These are phyloP conservation scores for Magnolia changhungtana DNA, from an alignment of 164 flowering plant genomes.

Conservation along the genomic window DNA sequence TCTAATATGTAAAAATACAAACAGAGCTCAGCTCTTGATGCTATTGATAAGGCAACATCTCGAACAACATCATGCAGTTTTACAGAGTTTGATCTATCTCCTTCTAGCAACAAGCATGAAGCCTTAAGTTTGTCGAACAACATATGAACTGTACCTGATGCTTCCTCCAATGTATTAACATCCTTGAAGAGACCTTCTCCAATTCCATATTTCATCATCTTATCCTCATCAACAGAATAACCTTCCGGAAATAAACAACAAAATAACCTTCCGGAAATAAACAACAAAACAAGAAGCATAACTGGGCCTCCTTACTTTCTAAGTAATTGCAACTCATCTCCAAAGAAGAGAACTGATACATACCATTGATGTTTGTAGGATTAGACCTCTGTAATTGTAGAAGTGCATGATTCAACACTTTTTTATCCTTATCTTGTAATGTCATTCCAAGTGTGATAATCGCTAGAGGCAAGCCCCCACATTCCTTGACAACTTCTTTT, in stretches of 20 bases:
- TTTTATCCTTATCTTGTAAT: constrained; percentile 1
- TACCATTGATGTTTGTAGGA: constrained; percentile 6
- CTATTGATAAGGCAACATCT: constrained; percentile 10
- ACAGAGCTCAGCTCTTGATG: background rate
- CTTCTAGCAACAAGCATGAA: constrained; percentile 17
- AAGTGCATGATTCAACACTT: constrained; percentile 12
- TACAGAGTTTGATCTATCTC: background rate
- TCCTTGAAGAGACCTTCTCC: constrained; percentile 9
- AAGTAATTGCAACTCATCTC: constrained; percentile 20
- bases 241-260: constrained; percentile 21
- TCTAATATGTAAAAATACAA: no score
- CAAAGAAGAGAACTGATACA: constrained; percentile 6
- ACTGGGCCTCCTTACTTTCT: constrained; percentile 14
- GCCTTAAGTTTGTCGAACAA: constrained; percentile 8
- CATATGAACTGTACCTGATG: background rate
- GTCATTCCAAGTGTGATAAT: constrained; percentile 21
- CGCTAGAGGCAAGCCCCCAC: constrained; percentile 27
- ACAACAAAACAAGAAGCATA: constrained; percentile 20
- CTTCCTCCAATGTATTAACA: constrained; percentile 10
- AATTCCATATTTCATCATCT: constrained; percentile 5
- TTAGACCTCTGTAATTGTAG: constrained; percentile 6
- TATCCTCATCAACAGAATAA: background rate
- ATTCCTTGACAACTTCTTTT: constrained; percentile 13
- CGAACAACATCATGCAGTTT: constrained; percentile 21
- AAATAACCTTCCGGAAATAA: constrained; percentile 15